Evolutionary conservation across 1,284 basidiomycete genomes (phyloP), one percentile per base, ranked within the genome.

Genomic region (Cutaneotrichosporon cyanovorans): DNA sequence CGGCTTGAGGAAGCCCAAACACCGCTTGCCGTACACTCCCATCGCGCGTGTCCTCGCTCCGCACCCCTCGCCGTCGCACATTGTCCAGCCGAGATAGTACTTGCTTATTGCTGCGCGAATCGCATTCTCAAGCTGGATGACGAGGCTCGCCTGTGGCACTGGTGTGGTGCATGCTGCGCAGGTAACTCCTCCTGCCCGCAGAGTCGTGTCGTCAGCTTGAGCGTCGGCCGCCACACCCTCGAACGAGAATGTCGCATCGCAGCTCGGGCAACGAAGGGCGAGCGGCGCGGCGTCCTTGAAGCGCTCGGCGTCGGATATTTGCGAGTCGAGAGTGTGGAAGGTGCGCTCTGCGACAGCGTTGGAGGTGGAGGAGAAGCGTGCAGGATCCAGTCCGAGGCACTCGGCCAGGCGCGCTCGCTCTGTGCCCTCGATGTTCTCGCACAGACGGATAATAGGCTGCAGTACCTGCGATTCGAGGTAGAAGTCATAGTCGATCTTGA

Each of bases 351-450:
- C 79, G 0, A 76, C 72, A 6, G 78, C 77, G 11, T 71, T 73
- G 3, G 68, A 66, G 2, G 68, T 57, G 16, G 73, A 71, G 37
- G 78, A 78, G 72, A 86, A 97, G 36, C 85, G 81, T 23, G 78
- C 73, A 4, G 89, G 86, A 66, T 98, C 92, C 46, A 99, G 77
- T 85, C 91, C 93, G 7, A 99, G 79, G 65, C 91, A 97, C 73
- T 96, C 89, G 1, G 95, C 95, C 14, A 98, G 73, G 23, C 93
- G 78, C 9, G 88, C 76, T 28, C 87, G 79, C 61, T 98, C 93
- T 0, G 92, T 97, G 8, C 93, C 93, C 62, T 96, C 89, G 48
- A 99, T 97, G 6, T 85, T 84, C 47, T 96, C 95, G 65, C 93
- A 98, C 48, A 98, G 73, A 62, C 95, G 83, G 63, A 97, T 87